phyloP scores from a whole-genome alignment of 306 rosid genomes.

The Sicyos baderoa region DNA sequence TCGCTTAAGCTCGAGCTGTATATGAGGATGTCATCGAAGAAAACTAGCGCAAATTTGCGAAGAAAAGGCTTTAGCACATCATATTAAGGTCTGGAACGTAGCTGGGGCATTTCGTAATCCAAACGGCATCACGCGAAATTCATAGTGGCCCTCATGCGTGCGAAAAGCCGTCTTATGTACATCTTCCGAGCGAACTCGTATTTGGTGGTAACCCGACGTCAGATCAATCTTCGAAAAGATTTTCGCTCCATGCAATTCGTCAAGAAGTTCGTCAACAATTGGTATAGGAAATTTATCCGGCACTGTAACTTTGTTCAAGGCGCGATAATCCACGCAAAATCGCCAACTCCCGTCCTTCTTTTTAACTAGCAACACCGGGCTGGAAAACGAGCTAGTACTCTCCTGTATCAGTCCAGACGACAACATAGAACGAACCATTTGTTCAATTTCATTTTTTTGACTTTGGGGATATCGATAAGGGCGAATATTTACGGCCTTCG shows the following conservation, averaged over 20 bases:
- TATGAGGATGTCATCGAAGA: background rate
- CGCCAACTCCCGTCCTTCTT: background rate
- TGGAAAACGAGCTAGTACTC: background rate
- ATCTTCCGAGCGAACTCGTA: background rate
- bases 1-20: no score
- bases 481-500: background rate
- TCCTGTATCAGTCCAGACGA: no score
- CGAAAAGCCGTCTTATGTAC: background rate
- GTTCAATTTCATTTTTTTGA: background rate
- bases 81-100: background rate
- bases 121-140: background rate
- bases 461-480: background rate
- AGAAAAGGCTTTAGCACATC: background rate
- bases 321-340: background rate
- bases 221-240: background rate
- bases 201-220: background rate
- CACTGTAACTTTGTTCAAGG: background rate
- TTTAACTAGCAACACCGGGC: background rate
- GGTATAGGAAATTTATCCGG: background rate
- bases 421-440: background rate
- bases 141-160: background rate
- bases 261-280: background rate
- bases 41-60: background rate
- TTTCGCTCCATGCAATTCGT: background rate
- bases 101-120: background rate